Evolutionary conservation across 805 yeast genomes (phyloP).

Genomic region (Pichia membranifaciens): DNA sequence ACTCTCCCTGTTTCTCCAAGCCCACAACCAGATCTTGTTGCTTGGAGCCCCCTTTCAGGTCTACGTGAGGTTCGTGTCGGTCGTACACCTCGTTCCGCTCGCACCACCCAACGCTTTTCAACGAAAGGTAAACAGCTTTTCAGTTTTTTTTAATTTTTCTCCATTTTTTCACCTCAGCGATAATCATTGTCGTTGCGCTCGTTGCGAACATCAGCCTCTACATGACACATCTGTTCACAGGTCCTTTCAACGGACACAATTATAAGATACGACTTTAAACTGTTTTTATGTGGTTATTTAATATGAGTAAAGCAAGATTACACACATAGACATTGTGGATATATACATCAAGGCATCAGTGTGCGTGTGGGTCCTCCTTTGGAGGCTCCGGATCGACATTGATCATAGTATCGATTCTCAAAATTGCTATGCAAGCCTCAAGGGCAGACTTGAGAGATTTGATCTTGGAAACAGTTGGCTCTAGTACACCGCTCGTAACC

Average conservation of each 20-base stretch:
- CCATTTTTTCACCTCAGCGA: not conserved
- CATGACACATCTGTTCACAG: too few relatives aligned
- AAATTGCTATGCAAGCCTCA: conserved; percentile 96
- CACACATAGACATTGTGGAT: too few relatives aligned
- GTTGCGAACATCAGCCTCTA: too few relatives aligned
- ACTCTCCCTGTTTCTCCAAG: not conserved
- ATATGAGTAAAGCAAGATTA: too few relatives aligned
- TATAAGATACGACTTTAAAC: too few relatives aligned
- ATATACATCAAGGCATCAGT: conserved; percentile 29
- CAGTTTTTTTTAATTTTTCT: not conserved
- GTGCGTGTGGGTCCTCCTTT: conserved; percentile 87
- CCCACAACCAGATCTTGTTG: too few relatives aligned
- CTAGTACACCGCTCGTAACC: conserved; percentile 78
- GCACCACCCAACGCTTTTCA: not conserved
- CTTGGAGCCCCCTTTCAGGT: too few relatives aligned
- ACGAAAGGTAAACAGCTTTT: not conserved
- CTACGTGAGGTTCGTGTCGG: too few relatives aligned
- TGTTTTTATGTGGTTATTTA: too few relatives aligned
- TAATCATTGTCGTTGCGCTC: too few relatives aligned
- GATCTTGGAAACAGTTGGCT: conserved; percentile 90
- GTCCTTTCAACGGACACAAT: too few relatives aligned
- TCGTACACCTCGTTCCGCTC: conserved; percentile 16
- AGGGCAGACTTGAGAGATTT: conserved; percentile 91
- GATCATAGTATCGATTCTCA: conserved; percentile 97
- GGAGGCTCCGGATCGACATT: conserved; percentile 94